Evolutionary conservation across 306 rosid genomes (phyloP), one percentile per base, ranked within the genome.

Genomic region (Quercus engelmannii): DNA sequence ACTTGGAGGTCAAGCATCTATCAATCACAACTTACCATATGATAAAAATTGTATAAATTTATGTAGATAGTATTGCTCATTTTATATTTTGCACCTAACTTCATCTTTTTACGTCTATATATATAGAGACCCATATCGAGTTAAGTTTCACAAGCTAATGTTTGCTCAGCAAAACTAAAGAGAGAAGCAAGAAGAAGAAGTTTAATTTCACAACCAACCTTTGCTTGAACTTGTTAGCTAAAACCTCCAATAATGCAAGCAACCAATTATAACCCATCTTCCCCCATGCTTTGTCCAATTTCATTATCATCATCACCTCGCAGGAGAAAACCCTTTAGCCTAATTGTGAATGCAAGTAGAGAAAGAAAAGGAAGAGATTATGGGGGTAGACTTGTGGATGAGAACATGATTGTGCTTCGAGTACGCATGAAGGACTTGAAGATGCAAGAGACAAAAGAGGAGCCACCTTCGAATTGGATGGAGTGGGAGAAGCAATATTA

Each of bases 401-500:
- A 74, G 57, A 74, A 55, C 73, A 80, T 80, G 83, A 73, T 74
- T 5, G 35, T 17, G 74, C 79, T 80, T 2, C 78, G 83, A 26
- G 23, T 80, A 61, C 75, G 79, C 13, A 55, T 80, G 4, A 49
- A 26, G 68, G 79, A 74, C 46, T 21, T 55, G 57, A 55, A 80
- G 83, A 74, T 74, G 78, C 3, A n/a, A 17, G 79, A 74, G 83
- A 73, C n/a, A 31, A 23, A 58, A 0, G 13, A 73, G 38, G 19
- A 43, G 35, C 69, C 51, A 9, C 68, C 74, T 12, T 23, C 74
- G 31, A 71, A 38, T 1, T 80, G 83, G 83, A 64, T 74, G 79
- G 75, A 80, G 68, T 80, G 83, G 83, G 83, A 80, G 57, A 80
- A 80, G 54, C 56, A 74, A 12, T 74, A 80, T 25, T 67, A 20